Conservation (phyloP, 495 filamentous ascomycete genomes). For the Aspergillus hancockii region DNA sequence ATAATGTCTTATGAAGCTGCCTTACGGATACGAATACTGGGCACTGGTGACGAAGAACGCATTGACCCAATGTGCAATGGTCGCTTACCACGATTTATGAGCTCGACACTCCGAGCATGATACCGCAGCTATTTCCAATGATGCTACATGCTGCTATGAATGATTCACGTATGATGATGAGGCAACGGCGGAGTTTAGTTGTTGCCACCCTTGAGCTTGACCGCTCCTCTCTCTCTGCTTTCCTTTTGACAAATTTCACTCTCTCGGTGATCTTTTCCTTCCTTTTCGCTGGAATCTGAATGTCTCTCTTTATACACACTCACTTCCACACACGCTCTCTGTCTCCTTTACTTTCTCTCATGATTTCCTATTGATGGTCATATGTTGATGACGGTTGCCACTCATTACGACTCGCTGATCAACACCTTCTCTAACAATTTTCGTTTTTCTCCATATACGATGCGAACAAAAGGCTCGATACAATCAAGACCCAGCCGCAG, state of each 20-base stretch:
- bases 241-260: not conserved
- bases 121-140: not conserved
- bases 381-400: constrained; percentile 1
- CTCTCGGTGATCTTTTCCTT: constrained; percentile 2
- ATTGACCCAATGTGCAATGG: not conserved
- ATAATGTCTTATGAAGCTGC: constrained; percentile 24
- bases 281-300: not conserved
- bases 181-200: not conserved
- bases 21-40: not conserved
- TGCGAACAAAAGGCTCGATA: not conserved
- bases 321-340: not conserved
- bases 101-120: not conserved
- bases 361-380: not conserved
- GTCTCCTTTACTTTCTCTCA: not conserved
- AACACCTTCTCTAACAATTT: constrained; percentile 7
- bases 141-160: constrained; percentile 8
- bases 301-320: not conserved
- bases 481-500: not conserved
- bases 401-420: constrained; percentile 7
- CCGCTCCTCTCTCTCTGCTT: not conserved
- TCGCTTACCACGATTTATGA: constrained; percentile 12
- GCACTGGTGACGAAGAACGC: not conserved
- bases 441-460: not conserved
- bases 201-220: not conserved
- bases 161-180: constrained; percentile 8